These are phyloP conservation scores for Malassezia brasiliensis DNA, from an alignment of 1,284 basidiomycete genomes.

Conservation along the genomic window DNA sequence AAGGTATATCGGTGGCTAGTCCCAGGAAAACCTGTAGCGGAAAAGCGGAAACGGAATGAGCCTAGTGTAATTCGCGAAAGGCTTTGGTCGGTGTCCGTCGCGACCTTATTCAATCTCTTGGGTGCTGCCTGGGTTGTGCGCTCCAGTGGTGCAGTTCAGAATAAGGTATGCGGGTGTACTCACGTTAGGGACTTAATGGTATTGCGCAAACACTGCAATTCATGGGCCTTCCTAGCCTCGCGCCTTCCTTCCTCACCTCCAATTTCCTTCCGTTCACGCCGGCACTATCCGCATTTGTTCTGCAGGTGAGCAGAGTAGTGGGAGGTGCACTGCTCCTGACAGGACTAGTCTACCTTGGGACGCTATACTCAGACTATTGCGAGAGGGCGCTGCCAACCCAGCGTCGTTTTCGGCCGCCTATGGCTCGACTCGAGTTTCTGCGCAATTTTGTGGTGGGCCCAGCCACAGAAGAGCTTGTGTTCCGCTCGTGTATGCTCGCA, in stretches of 20 bases:
- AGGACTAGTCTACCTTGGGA: slow-evolving; percentile 71
- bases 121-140: neutral
- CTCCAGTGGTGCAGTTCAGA: neutral
- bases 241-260: slow-evolving; percentile 22
- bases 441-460: slow-evolving; percentile 75
- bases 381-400: slow-evolving; percentile 59
- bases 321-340: slow-evolving; percentile 51
- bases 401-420: slow-evolving; percentile 12
- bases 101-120: slow-evolving; percentile 15
- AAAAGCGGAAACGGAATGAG: slow-evolving; percentile 17
- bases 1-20: neutral
- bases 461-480: slow-evolving; percentile 83
- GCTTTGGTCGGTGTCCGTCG: slow-evolving; percentile 21
- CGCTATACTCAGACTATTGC: slow-evolving; percentile 62
- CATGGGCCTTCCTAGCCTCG: slow-evolving; percentile 29
- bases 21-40: neutral
- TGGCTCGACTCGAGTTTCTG: slow-evolving; percentile 56
- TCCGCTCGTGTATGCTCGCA: slow-evolving; percentile 71
- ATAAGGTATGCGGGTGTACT: neutral
- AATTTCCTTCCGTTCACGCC: slow-evolving; percentile 24
- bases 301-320: slow-evolving; percentile 1
- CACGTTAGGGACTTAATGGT: neutral
- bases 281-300: slow-evolving; percentile 7
- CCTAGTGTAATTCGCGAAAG: slow-evolving; percentile 24
- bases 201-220: slow-evolving; percentile 17